These are phyloP conservation scores for Didymella pomorum DNA, from an alignment of 2,329 filamentous ascomycete genomes.

Conservation along the genomic window DNA sequence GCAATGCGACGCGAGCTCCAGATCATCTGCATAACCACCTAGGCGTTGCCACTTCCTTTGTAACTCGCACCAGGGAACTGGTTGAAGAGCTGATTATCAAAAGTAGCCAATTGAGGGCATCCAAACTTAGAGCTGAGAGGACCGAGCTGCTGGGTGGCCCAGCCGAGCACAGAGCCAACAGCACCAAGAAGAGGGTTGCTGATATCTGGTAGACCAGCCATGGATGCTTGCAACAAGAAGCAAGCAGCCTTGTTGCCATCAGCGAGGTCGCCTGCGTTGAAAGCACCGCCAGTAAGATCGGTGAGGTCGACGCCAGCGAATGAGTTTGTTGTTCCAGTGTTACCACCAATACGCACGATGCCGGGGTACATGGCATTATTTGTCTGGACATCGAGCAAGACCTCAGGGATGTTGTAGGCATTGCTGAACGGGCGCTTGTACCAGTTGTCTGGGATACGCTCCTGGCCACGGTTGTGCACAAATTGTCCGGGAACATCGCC, in stretches of 20 bases:
- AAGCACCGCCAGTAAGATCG: constrained; percentile 30
- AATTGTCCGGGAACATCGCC: constrained; percentile 29
- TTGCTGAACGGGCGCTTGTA: constrained; percentile 19
- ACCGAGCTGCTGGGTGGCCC: constrained; percentile 25
- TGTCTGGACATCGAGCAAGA: constrained; percentile 21
- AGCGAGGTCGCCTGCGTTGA: constrained; percentile 25
- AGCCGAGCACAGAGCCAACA: constrained; percentile 26
- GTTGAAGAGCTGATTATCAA: constrained; percentile 26
- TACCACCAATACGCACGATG: constrained; percentile 30
- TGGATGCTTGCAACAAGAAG: constrained; percentile 28
- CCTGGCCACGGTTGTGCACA: constrained; percentile 27
- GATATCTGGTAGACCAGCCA: constrained; percentile 26
- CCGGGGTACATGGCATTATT: constrained; percentile 30
- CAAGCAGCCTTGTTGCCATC: constrained; percentile 32
- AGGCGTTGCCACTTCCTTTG: constrained; percentile 12
- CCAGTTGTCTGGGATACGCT: constrained; percentile 35
- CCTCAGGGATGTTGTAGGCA: constrained; percentile 18
- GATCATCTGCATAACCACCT: background rate
- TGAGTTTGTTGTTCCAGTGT: constrained; percentile 29
- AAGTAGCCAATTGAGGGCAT: constrained; percentile 27
- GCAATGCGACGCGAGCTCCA: constrained; percentile 2
- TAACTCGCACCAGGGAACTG: constrained; percentile 28
- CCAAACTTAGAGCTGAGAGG: constrained; percentile 24
- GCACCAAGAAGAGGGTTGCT: constrained; percentile 25
- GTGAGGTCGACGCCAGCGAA: constrained; percentile 30